Base-by-base conservation (phyloP, 164 flowering plant genomes). In the Magnolia changhungtana region DNA sequence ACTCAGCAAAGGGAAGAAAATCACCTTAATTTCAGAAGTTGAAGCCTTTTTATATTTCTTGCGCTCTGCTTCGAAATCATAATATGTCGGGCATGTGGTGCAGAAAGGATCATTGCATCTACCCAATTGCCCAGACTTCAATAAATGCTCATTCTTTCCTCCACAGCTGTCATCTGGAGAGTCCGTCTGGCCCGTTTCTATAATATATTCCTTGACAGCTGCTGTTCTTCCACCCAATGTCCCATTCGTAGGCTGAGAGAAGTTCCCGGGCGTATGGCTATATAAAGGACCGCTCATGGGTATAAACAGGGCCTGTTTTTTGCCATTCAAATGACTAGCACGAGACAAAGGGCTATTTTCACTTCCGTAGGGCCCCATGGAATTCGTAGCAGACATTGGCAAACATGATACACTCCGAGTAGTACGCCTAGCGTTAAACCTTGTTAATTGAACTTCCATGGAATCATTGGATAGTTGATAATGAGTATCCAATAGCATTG, bases 61-160 rank as follows among this genome's bases (percentile, higher is more conserved):
- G 52, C 59, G 78, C 10, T 74, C 74, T 20, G 82, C 80, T 69
- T 81, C 83, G 61, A 37, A 66, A 77, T 82, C 76, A 85, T 83
- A 85, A 79, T 83, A 81, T 49, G 89, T 77, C 8, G 98, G 98
- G 81, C 98, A 95, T 63, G 89, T 87, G 59, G 96, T 95, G 85
- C 98, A 95, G 77, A 87, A 93, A 72, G 98, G 97, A 81, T 95
- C 92, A 74, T 92, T 86, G 85, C 98, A 95, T 84, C 86, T 83
- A 67, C 98, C 98, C 74, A 95, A 66, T 66, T 82, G 93, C 64
- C 98, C 97, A 75, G 98, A 95, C 80, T 78, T 90, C 85, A 88
- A 69, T 67, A 93, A 81, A 86, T 93, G 93, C 65, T 86, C 94
- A 81, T 93, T 93, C 77, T 78, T 88, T 13, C 76, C 80, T 51